Evolutionary conservation across 2,329 filamentous ascomycete species (phyloP).

Genomic region (Sclerotinia trifoliorum): DNA sequence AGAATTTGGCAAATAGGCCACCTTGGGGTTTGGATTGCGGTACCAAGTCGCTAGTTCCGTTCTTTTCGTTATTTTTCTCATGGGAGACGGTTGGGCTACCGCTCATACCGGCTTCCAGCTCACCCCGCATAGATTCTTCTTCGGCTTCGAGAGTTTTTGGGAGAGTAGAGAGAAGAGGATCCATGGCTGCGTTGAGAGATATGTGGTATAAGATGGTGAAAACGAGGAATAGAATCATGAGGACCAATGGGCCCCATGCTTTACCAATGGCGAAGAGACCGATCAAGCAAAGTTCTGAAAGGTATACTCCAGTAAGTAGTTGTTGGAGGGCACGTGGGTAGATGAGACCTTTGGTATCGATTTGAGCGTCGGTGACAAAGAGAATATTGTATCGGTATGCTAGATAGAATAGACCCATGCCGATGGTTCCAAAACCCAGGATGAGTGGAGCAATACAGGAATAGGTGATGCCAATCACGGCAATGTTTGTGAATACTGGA

Average conservation of each 20-base stretch:
- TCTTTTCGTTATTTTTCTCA: slow-evolving; percentile 32
- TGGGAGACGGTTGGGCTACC: slow-evolving; percentile 23
- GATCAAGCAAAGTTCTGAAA: slow-evolving; percentile 78
- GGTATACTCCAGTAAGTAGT: slow-evolving; percentile 78
- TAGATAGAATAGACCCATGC: slow-evolving; percentile 77
- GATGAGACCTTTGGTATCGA: slow-evolving; percentile 84
- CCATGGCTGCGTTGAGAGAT: slow-evolving; percentile 68
- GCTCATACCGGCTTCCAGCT: slow-evolving; percentile 29
- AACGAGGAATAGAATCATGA: slow-evolving; percentile 75
- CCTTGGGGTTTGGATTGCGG: slow-evolving; percentile 47
- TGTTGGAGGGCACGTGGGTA: slow-evolving; percentile 89
- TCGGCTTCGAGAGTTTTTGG: slow-evolving; percentile 68
- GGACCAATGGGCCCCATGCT: slow-evolving; percentile 65
- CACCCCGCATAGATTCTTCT: slow-evolving; percentile 45
- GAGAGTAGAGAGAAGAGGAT: slow-evolving; percentile 74
- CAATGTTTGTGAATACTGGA: slow-evolving; percentile 77
- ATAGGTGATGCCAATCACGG: slow-evolving; percentile 79
- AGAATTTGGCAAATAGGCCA: slow-evolving; percentile 63
- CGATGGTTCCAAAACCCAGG: slow-evolving; percentile 75
- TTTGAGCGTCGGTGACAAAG: slow-evolving; percentile 76
- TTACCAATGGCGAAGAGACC: slow-evolving; percentile 75
- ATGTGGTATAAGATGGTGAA: slow-evolving; percentile 76
- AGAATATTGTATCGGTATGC: slow-evolving; percentile 90
- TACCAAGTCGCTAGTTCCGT: slow-evolving; percentile 28
- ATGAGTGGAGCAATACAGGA: slow-evolving; percentile 84